Evolutionary conservation across 805 yeast genomes (phyloP), one percentile per base, ranked within the genome.

Genomic region (Nematodospora valgi): DNA sequence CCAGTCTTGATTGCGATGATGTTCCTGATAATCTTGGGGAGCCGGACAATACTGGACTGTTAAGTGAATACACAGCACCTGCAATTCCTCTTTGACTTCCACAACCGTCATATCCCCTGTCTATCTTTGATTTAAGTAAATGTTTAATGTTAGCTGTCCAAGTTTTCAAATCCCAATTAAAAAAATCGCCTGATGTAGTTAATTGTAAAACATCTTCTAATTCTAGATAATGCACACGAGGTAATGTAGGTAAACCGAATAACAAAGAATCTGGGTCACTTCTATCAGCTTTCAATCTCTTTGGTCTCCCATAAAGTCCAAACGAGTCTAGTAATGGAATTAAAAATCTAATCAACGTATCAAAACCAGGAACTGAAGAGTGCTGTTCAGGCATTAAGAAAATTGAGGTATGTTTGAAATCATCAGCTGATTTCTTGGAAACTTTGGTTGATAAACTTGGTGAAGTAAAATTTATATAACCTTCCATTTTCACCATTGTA

Each of bases 401-500:
- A 25, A 60, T 59, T 24, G 61, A 70, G 43, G 60, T 70, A 34
- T 44, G 73, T 62, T 49, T 63, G 50, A 59, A 53, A 39, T 62
- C 68, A 23, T 54, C 63, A 17, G 44, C 32, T 7, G 46, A 28
- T 35, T 56, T 58, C 40, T 62, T 63, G 23, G 59, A 47, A 3
- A 49, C 51, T 36, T 68, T 72, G 11, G 56, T 44, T 4, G 62
- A 50, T 26, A 59, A 22, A 17, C 51, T 45, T 11, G 72, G 66
- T 36, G 74, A 73, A 45, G 52, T 57, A 49, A 82, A 82, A 36
- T 69, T 62, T 21, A 89, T 86, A 26, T 74, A 68, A 31, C 96
- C 97, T 54, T 89, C 96, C 36, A 91, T 58, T 54, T 93, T 93
- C 53, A 91, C 74, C 74, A 93, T 79, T 2, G 97, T 86, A 35